Percentiles rank a stretch among this genome's conserved stretches.
These are phyloP conservation scores for Chaetomium sp. DNA, from an alignment of 2,329 filamentous ascomycete species.

Conservation along the genomic window DNA sequence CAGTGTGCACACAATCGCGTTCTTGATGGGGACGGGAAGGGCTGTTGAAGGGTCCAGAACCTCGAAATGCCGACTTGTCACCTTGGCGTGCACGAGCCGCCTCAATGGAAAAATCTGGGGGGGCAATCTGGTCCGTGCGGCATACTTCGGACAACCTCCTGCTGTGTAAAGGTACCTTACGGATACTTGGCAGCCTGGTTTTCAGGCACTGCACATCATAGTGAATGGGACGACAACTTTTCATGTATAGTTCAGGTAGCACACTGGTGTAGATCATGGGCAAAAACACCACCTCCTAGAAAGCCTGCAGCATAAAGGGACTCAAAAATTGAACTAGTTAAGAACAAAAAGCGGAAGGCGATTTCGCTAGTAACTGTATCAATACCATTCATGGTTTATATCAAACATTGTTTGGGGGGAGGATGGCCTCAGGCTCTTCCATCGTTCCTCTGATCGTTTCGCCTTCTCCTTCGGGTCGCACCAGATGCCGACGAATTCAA, in stretches of 20 bases:
- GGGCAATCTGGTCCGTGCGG: background rate
- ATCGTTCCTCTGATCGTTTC: background rate
- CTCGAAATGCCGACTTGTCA: background rate
- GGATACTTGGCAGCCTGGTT: no score
- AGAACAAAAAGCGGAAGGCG: no score
- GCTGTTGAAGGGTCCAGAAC: background rate
- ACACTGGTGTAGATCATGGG: no score
- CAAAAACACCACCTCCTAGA: no score
- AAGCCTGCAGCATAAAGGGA: no score
- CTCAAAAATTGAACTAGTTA: no score
- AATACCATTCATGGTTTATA: conserved; percentile 7
- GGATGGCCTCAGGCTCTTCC: background rate
- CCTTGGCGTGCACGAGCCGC: conserved; percentile 4
- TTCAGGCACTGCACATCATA: no score
- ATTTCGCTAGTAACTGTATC: no score
- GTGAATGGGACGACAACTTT: no score
- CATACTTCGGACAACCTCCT: no score
- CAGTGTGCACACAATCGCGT: background rate
- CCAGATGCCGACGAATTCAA: conserved; percentile 19
- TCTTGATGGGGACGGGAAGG: conserved; percentile 1
- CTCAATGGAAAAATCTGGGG: conserved; percentile 1
- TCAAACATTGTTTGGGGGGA: conserved; percentile 3
- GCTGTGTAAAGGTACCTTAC: no score
- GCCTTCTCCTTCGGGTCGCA: conserved; percentile 9
- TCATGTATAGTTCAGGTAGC: no score